Evolutionary conservation across 306 rosid genomes (phyloP).

Genomic region (Rosa rugosa): DNA sequence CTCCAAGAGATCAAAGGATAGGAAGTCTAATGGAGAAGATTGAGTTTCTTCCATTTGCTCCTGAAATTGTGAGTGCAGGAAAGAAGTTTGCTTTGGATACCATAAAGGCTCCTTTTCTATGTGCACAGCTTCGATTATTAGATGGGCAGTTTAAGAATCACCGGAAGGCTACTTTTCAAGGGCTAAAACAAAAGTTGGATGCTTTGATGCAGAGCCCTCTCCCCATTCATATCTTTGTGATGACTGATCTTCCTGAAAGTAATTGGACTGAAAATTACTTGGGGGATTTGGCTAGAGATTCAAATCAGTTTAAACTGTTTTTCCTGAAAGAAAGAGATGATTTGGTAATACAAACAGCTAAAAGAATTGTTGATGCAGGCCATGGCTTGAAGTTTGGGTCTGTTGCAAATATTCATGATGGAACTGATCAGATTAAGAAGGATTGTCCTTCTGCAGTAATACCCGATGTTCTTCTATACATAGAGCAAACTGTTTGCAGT

Average conservation of each 20-base stretch:
- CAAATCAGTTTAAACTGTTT: constrained; percentile 48
- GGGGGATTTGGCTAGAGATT: constrained; percentile 57
- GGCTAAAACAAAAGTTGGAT: constrained; percentile 54
- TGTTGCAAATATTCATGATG: constrained; percentile 29
- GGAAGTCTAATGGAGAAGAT: constrained; percentile 50
- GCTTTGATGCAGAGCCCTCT: constrained; percentile 45
- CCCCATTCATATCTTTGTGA: constrained; percentile 63
- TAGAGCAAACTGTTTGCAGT: constrained; percentile 79
- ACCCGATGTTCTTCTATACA: constrained; percentile 66
- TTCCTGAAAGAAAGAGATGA: constrained; percentile 53
- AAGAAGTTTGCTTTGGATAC: constrained; percentile 48
- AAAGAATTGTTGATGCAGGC: constrained; percentile 48
- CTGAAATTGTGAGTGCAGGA: constrained; percentile 58
- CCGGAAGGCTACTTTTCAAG: constrained; percentile 61
- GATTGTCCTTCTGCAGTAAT: constrained; percentile 45
- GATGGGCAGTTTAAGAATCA: constrained; percentile 97
- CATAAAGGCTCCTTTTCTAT: constrained; percentile 67
- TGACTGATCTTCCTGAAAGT: constrained; percentile 85
- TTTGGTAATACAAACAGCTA: constrained; percentile 49
- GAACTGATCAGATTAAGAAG: constrained; percentile 35
- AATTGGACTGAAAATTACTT: constrained; percentile 76
- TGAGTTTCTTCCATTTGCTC: constrained; percentile 66
- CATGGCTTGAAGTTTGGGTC: constrained; percentile 44
- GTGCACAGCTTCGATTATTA: constrained; percentile 82
- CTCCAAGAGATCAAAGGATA: constrained; percentile 53